Conservation (phyloP, 192 early-diverging fungal species). For the Radiomyces spectabilis region DNA sequence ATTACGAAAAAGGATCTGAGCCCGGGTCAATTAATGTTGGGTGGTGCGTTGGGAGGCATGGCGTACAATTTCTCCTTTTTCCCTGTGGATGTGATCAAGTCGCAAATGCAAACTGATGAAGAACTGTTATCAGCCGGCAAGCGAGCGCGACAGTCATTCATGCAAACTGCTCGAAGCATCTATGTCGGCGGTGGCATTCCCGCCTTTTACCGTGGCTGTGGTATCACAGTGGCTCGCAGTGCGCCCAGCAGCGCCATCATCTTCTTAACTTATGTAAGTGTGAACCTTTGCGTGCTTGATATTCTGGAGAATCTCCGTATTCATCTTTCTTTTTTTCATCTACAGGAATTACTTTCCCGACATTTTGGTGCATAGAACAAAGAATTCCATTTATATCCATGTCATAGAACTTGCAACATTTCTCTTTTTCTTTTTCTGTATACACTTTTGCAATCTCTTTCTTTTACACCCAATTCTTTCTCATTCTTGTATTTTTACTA, state of each 20-base stretch:
- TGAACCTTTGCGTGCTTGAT: background rate
- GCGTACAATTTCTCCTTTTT: slow-evolving; percentile 81
- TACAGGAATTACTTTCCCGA: slow-evolving; percentile 22
- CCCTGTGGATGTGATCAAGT: slow-evolving; percentile 93
- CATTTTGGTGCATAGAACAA: slow-evolving; percentile 18
- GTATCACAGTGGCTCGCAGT: slow-evolving; percentile 82
- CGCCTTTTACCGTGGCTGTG: slow-evolving; percentile 90
- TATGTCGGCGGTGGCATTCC: slow-evolving; percentile 70
- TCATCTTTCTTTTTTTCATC: background rate
- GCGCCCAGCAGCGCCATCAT: slow-evolving; percentile 94
- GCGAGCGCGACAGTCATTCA: slow-evolving; percentile 39
- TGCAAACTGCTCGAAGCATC: slow-evolving; percentile 55
- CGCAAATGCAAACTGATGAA: slow-evolving; percentile 81
- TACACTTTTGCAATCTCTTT: background rate
- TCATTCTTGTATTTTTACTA: background rate
- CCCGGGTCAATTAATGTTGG: slow-evolving; percentile 67
- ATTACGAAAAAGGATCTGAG: slow-evolving; percentile 65
- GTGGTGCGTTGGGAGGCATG: slow-evolving; percentile 90
- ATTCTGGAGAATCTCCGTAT: too few species aligned
- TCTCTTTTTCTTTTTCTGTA: slow-evolving; percentile 1
- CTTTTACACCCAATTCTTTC: background rate
- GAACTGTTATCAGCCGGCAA: slow-evolving; percentile 24
- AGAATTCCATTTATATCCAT: background rate
- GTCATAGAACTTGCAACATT: background rate
- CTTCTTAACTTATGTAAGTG: slow-evolving; percentile 90